Evolutionary conservation across 2,329 filamentous ascomycete genomes (phyloP).

Genomic region (Pseudogymnoascus sp.): DNA sequence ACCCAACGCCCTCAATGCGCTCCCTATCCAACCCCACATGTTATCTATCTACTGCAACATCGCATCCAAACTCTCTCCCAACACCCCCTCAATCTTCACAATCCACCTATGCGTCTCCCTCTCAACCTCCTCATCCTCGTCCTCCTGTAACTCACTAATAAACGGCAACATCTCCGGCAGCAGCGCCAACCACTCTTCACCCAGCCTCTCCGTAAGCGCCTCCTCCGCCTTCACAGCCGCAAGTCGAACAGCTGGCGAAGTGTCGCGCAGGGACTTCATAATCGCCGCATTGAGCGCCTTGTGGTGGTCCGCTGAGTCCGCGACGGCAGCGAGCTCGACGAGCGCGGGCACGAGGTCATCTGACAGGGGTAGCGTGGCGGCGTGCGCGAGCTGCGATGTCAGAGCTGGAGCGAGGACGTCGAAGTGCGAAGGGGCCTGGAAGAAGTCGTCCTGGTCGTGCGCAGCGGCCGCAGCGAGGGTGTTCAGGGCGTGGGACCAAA

Average conservation of each 20-base stretch:
- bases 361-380: constrained; percentile 37
- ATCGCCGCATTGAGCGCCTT: constrained; percentile 79
- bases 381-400: constrained; percentile 57
- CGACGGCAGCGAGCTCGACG: constrained; percentile 71
- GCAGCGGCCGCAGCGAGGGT: constrained; percentile 72
- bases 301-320: constrained; percentile 81
- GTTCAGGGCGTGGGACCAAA: constrained; percentile 65
- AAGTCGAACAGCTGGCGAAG: constrained; percentile 65
- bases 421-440: constrained; percentile 89
- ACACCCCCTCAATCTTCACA: constrained; percentile 75
- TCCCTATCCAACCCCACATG: neutral
- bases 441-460: constrained; percentile 92
- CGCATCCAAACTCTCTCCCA: constrained; percentile 84
- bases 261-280: constrained; percentile 70
- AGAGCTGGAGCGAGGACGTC: constrained; percentile 63
- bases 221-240: constrained; percentile 79
- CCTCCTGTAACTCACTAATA: constrained; percentile 92
- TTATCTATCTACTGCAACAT: constrained; percentile 69
- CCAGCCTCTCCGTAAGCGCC: constrained; percentile 69
- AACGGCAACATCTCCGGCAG: constrained; percentile 94
- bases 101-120: constrained; percentile 87
- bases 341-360: constrained; percentile 65
- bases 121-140: constrained; percentile 92
- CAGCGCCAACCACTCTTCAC: constrained; percentile 88
- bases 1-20: constrained; percentile 10